These are phyloP conservation scores for Suillus clintonianus DNA, from an alignment of 768 basidiomycete genomes.

Conservation along the genomic window DNA sequence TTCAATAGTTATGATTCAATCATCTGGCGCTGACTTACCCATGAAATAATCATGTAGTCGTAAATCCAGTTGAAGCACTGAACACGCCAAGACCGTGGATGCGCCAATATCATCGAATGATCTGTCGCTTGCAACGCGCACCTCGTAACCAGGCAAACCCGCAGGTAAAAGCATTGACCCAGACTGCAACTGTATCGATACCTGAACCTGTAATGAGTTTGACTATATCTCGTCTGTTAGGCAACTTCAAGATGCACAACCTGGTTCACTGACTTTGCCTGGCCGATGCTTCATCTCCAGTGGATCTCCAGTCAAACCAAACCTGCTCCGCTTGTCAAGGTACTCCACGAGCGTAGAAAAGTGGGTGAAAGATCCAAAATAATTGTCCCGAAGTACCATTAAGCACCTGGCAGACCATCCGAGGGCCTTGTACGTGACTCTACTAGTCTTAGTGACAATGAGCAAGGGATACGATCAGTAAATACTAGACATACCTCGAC, in stretches of 20 bases:
- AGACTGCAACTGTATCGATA: constrained; percentile 53
- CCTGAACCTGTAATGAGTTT: constrained; percentile 79
- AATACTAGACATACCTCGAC: constrained; percentile 48
- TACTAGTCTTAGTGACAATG: constrained; percentile 41
- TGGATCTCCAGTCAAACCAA: constrained; percentile 75
- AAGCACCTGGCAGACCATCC: constrained; percentile 91
- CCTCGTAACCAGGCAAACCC: constrained; percentile 65
- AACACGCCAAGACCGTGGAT: constrained; percentile 56
- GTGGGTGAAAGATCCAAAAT: constrained; percentile 91
- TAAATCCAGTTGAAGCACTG: constrained; percentile 74
- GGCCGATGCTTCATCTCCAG: constrained; percentile 77
- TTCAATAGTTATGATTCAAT: constrained; percentile 11
- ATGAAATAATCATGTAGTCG: constrained; percentile 86
- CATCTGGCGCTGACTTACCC: constrained; percentile 50
- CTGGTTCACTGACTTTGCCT: constrained; percentile 56
- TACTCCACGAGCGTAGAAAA: constrained; percentile 90
- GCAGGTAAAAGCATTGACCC: constrained; percentile 66
- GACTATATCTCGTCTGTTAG: constrained; percentile 47
- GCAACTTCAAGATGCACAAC: not conserved
- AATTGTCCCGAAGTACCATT: constrained; percentile 90
- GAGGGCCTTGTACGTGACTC: constrained; percentile 65
- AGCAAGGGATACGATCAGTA: not conserved
- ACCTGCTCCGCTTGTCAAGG: constrained; percentile 61
- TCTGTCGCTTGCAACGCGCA: constrained; percentile 14
- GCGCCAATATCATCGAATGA: constrained; percentile 47